Percentiles rank a stretch among this genome's conserved stretches.
phyloP scores from a whole-genome alignment of 805 yeast genomes.

The Pichia sporocuriosa region DNA sequence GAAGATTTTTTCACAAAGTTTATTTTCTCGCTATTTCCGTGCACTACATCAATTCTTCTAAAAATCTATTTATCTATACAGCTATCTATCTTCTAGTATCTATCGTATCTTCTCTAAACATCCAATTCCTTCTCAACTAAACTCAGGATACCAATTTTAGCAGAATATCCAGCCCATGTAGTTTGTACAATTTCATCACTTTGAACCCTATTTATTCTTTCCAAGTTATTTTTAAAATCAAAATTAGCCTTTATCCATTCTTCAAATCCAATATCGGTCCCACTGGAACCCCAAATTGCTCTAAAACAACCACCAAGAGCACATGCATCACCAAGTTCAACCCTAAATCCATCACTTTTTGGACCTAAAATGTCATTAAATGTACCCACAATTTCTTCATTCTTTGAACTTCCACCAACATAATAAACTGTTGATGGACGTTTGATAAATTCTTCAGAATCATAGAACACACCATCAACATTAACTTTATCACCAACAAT shows the following conservation, averaged over 20 bases:
- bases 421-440: constrained; percentile 66
- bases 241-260: constrained; percentile 41
- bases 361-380: constrained; percentile 71
- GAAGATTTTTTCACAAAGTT: no score
- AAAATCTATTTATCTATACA: no score
- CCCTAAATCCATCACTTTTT: constrained; percentile 54
- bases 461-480: constrained; percentile 42
- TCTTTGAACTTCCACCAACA: constrained; percentile 86
- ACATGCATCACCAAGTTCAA: constrained; percentile 82
- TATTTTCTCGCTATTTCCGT: no score
- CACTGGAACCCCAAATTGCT: constrained; percentile 58
- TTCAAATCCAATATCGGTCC: constrained; percentile 30
- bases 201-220: constrained; percentile 26
- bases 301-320: constrained; percentile 88
- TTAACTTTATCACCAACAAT: constrained; percentile 19
- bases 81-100: no score
- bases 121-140: constrained; percentile 31
- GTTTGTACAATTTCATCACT: constrained; percentile 29
- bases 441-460: constrained; percentile 36
- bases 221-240: constrained; percentile 42
- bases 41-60: no score
- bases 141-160: constrained; percentile 48
- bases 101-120: background rate
- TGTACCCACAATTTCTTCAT: constrained; percentile 56
- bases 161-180: constrained; percentile 42